Evolutionary conservation across 352 stramenopile species (phyloP), one percentile per base, ranked within the genome.

Genomic region (Pythium volutum): DNA sequence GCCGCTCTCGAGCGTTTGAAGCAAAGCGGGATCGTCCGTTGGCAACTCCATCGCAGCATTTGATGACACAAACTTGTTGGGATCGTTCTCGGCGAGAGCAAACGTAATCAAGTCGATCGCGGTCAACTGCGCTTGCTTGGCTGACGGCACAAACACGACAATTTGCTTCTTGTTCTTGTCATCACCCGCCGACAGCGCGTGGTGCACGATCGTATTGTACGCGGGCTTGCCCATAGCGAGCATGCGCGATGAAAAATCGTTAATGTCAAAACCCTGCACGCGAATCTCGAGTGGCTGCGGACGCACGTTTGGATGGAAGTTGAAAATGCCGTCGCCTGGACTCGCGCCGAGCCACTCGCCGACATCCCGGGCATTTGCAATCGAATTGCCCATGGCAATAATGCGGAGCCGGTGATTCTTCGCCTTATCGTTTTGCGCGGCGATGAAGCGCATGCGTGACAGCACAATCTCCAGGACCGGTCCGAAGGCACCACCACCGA

Each of bases 31-130:
- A 66, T 99, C 97, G 31, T 91, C 79, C 8, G 94, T 63, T 2
- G 81, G 79, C 29, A 92, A 60, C 4, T 75, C 54, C 11, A 81
- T 55, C 8, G 69, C 63, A 14, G 77, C 66, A 4, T 76, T 64
- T 8, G 70, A 59, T 29, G 50, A 58, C 0, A 87, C 75, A 62
- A 95, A 94, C 43, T 87, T 85, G 15, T 77, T 64, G 2, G 87
- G 46, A 31, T 92, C 80, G 27, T 94, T 93, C 34, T 95, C 84
- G 29, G 83, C 95, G 29, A 96, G 63, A 0, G 91, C 89, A 81
- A 99, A 99, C 20, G 96, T 98, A 67, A 99, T 97, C 43, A 99
- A 66, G 76, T 99, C 97, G 69, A 99, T 99, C 5, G 97, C 97
- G 15, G 93, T 99, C 22, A 99, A 77, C 71, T 99, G 96, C 26